A percentile compares a stretch with the other conserved stretches of the same genome.
These are phyloP conservation scores for Solanum infundibuliforme DNA, from an alignment of 257 asterid species.

Conservation along the genomic window DNA sequence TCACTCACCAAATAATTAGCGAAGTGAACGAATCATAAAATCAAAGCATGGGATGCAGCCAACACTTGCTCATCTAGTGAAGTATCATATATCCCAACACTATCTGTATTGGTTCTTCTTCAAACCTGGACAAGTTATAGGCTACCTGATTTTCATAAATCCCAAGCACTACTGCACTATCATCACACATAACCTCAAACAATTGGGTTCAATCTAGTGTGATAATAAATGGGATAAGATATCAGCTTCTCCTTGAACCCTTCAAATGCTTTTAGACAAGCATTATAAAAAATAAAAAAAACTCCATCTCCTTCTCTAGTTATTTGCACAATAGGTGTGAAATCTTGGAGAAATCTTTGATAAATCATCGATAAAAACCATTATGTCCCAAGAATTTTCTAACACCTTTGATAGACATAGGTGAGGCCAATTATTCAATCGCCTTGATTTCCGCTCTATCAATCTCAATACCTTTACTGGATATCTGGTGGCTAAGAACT, in stretches of 20 bases:
- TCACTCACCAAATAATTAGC: background rate
- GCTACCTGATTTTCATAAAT: background rate
- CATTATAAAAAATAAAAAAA: too few relatives aligned
- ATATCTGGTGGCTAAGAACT: background rate
- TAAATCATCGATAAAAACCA: background rate
- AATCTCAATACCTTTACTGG: background rate
- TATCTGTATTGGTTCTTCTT: background rate
- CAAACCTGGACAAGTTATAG: too few relatives aligned
- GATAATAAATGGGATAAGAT: background rate
- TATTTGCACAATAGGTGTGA: background rate
- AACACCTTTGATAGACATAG: background rate
- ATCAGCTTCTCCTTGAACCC: background rate
- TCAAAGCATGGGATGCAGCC: background rate
- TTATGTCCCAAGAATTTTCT: background rate
- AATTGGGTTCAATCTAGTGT: background rate
- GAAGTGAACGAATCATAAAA: background rate
- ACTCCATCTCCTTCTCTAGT: background rate
- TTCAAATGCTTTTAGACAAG: background rate
- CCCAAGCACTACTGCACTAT: background rate
- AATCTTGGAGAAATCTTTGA: too few relatives aligned
- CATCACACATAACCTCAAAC: background rate
- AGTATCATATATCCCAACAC: background rate
- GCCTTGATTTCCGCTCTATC: too few relatives aligned
- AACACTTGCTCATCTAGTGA: background rate
- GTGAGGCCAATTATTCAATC: background rate